Evolutionary conservation across 257 asterid species (phyloP).

Genomic region (Solanum pinnatisectum): DNA sequence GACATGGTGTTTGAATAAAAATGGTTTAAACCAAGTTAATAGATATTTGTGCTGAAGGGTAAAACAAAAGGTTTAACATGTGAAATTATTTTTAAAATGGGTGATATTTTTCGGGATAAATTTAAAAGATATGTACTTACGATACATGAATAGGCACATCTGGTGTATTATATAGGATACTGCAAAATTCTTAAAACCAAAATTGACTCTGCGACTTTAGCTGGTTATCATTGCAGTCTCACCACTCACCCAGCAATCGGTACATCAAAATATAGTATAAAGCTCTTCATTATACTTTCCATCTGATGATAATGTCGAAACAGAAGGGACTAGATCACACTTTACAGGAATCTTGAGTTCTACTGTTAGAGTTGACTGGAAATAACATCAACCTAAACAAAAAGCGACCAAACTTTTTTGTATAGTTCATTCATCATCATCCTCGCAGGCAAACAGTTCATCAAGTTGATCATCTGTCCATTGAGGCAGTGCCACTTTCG

Average conservation of each 20-base stretch:
- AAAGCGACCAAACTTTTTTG: neutral
- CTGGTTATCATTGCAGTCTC: neutral
- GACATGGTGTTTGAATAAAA: neutral
- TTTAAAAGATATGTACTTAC: neutral
- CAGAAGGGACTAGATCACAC: neutral
- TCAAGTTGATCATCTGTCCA: conserved; percentile 88
- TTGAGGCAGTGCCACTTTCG: conserved; percentile 34
- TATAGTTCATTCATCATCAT: conserved; percentile 25
- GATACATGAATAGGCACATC: neutral
- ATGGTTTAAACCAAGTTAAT: too few species aligned
- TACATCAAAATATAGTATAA: neutral
- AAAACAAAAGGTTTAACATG: neutral
- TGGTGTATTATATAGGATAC: neutral
- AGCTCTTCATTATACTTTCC: neutral
- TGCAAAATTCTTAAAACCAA: neutral
- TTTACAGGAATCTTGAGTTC: neutral
- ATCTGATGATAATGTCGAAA: neutral
- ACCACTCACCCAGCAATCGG: neutral
- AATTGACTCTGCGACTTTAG: neutral
- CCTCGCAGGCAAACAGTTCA: conserved; percentile 52
- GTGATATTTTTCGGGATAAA: neutral
- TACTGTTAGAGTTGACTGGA: neutral
- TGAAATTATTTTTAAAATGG: neutral
- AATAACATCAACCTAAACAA: neutral
- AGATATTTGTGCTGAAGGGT: neutral